Evolutionary conservation across 163 green algal species (phyloP), one percentile per base, ranked within the genome.

Genomic region (Chlorella variabilis): DNA sequence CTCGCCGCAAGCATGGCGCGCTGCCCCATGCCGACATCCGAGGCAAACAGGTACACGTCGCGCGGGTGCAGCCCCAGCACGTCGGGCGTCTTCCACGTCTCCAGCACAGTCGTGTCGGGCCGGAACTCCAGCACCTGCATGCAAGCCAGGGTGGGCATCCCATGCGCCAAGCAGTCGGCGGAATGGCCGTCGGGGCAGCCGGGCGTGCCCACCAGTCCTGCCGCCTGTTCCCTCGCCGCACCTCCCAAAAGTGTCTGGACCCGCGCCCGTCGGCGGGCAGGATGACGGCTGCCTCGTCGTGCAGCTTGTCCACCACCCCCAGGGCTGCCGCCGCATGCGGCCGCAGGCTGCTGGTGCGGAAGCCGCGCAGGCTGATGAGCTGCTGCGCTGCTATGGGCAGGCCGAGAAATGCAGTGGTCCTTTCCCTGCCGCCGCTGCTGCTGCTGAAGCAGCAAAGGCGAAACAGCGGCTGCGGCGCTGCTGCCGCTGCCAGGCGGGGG

Each of bases 11-110:
- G 78, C 59, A 79, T 76, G 9, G 80, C 84, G 5, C 80, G 75
- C 71, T 80, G 81, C 9, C 56, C 51, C 34, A 79, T 51, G 31
- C 63, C 65, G n/a, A 54, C 34, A 31, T 85, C 85, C 3, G 42
- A 63, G 15, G 85, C 76, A 73, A 89, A 87, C 25, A 87, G 66
- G 33, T 82, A 81, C 9, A 83, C 85, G 49, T 89, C 85, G 1
- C 85, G 65, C 0, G 85, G 85, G 58, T 86, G 82, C 41, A 80
- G 56, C 4, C 79, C 69, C 42, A 88, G 59, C 54, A 89, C 75
- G 18, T 90, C 87, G 29, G 87, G 76, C 17, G 85, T 89, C 70
- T 89, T 85, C 62, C 75, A 86, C 4, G 77, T 88, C 67, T 91
- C 84, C 38, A 88, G 42, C 42, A 83, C 81, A 6, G 56, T 81